Base-by-base conservation (phyloP, 441 rosid species). In the Eruca vesicaria region DNA sequence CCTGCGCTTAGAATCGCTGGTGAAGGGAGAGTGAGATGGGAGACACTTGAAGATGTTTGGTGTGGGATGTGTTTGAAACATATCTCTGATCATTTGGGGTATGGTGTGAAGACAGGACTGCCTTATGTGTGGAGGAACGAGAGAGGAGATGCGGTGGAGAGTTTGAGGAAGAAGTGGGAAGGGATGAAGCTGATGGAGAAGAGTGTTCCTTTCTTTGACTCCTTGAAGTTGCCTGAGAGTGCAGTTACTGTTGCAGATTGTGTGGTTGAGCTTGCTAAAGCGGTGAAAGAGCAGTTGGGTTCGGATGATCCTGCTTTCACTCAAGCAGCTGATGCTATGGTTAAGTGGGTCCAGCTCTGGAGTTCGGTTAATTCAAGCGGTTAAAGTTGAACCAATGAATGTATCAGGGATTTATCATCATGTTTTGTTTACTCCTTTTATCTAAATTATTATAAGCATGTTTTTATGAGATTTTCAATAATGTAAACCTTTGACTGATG, bases 11-110 rank as follows among this genome's bases (percentile, higher is more conserved):
- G 75, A 82, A 87, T 95, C 41, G 84, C 88, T 52, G 86, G 87
- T 35, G 99, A 95, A 88, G 99, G 98, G 66, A 93, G 87, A 75
- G 71, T 90, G 62, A 86, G 99, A 73, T 95, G 98, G 97, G 98
- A 95, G 80, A 95, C 99, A 29, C 87, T 91, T 79, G 99, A 90
- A 82, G 99, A 95, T 76, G 84, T 95, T 28, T 93, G 99, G 99
- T 81, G 86, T 56, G 98, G 99, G 66, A 93, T 95, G 99, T 95
- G 99, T 68, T 78, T 80, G 69, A 91, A 95, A 81, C 91, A 84
- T 31, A 74, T 86, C 3, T 87, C 90, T 1, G 97, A 95, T 77
- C 98, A 93, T 83, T 81, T 95, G 67, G 86, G 89, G 18, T 79
- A 86, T 21, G 98, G 99, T 7, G 94, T 93, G 82, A 95, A 95